Percentiles rank a stretch among this genome's conserved stretches.
Evolutionary conservation across 345 rosid species (phyloP).

Genomic region (Atalantia buxifolia): DNA sequence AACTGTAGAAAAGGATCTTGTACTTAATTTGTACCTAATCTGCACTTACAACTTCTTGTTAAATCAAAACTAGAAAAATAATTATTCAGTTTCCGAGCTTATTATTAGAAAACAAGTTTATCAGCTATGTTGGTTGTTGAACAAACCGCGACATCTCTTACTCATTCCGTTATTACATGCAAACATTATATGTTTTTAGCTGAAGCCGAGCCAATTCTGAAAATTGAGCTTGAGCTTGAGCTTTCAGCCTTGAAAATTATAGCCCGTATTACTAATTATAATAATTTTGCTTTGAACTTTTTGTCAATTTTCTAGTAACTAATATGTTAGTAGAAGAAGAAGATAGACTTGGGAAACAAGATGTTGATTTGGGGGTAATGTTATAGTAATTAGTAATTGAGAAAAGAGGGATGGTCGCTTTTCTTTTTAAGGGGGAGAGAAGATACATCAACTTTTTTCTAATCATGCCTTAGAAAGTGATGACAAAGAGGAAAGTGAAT

Average conservation of each 20-base stretch:
- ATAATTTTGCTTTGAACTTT: background rate
- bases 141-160: background rate
- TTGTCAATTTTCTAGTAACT: background rate
- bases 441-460: slow-evolving; percentile 59
- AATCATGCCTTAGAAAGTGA: slow-evolving; percentile 87
- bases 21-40: background rate
- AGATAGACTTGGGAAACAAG: slow-evolving; percentile 38
- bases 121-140: background rate
- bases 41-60: background rate
- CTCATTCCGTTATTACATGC: background rate
- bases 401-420: slow-evolving; percentile 20
- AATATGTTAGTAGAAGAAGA: slow-evolving; percentile 14
- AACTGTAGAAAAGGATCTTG: background rate
- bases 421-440: slow-evolving; percentile 31
- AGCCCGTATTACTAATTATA: too few relatives aligned
- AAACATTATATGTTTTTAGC: background rate
- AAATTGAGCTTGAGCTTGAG: background rate
- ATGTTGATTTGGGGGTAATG: background rate
- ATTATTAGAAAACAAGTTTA: background rate
- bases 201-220: background rate
- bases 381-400: slow-evolving; percentile 13
- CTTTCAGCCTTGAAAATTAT: background rate
- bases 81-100: background rate
- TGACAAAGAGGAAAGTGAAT: slow-evolving; percentile 83
- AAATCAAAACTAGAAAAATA: background rate